A percentile compares a stretch with the other conserved stretches of the same genome.
Conservation (phyloP, 2,329 filamentous ascomycete genomes). For the Fusarium pininemorale region DNA sequence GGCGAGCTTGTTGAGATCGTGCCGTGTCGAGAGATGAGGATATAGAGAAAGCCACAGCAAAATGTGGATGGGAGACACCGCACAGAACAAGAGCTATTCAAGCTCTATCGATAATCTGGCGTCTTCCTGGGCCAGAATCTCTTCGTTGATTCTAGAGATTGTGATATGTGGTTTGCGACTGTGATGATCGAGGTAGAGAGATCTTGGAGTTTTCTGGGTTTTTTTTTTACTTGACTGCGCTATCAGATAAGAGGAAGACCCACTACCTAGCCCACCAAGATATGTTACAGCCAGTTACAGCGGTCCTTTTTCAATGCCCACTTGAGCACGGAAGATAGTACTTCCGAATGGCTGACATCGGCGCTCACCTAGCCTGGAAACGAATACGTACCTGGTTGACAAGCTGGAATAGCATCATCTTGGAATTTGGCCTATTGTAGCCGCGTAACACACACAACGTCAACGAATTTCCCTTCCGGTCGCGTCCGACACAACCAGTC, state of each 20-base stretch:
- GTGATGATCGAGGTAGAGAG: not conserved
- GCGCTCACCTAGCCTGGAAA: not conserved
- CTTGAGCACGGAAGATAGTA: not conserved
- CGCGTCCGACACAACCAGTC: not conserved
- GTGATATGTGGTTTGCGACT: not conserved
- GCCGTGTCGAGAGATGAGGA: not conserved
- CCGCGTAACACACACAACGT: conserved; percentile 33
- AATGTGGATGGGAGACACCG: not conserved
- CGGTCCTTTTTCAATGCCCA: conserved; percentile 7
- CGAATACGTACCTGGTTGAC: conserved; percentile 37
- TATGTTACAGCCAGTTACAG: conserved; percentile 8
- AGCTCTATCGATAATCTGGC: not conserved
- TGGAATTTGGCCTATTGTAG: conserved; percentile 26
- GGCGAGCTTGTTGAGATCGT: not conserved
- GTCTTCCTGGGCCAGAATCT: not conserved
- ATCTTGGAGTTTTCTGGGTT: not conserved
- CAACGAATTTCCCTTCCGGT: conserved; percentile 5
- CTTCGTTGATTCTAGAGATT: not conserved
- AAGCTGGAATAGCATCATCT: conserved; percentile 39
- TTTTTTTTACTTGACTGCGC: not conserved
- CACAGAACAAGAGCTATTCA: not conserved
- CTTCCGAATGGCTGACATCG: conserved; percentile 15
- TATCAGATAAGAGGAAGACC: not conserved
- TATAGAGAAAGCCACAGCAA: not conserved
- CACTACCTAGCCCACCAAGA: not conserved